phyloP scores from a whole-genome alignment of 805 yeast species.

The Lipomyces chichibuensis region DNA sequence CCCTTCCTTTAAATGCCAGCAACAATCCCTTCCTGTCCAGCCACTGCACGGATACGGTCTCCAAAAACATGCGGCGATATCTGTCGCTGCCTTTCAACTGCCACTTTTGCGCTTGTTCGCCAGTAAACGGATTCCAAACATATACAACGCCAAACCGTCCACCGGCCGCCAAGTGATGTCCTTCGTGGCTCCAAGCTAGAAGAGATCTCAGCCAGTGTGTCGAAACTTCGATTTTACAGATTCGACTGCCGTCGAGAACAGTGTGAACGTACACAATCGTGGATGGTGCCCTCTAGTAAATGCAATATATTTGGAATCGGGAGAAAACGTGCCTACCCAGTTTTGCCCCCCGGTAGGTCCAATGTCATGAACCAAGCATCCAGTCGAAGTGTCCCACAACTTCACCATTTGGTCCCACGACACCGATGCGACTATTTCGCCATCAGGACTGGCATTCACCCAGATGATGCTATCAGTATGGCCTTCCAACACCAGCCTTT shows the following conservation, averaged over 20 bases:
- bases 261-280: background rate
- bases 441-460: background rate
- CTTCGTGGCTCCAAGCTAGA: background rate
- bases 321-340: background rate
- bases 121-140: background rate
- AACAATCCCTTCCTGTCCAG: background rate
- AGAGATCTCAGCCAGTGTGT: conserved; percentile 1
- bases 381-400: conserved; percentile 2
- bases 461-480: conserved; percentile 1
- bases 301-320: background rate
- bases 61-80: background rate
- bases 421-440: background rate
- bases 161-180: conserved; percentile 2
- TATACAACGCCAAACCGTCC: background rate
- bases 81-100: background rate
- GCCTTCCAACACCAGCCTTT: background rate
- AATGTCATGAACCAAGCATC: background rate
- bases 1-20: background rate
- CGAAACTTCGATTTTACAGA: background rate
- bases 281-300: background rate
- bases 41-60: background rate
- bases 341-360: conserved; percentile 1
- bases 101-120: conserved; percentile 4
- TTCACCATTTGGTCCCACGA: background rate
- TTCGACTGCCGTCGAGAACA: background rate